Conservation (phyloP, 495 filamentous ascomycete species). For the Hyaloscypha finlandica region DNA sequence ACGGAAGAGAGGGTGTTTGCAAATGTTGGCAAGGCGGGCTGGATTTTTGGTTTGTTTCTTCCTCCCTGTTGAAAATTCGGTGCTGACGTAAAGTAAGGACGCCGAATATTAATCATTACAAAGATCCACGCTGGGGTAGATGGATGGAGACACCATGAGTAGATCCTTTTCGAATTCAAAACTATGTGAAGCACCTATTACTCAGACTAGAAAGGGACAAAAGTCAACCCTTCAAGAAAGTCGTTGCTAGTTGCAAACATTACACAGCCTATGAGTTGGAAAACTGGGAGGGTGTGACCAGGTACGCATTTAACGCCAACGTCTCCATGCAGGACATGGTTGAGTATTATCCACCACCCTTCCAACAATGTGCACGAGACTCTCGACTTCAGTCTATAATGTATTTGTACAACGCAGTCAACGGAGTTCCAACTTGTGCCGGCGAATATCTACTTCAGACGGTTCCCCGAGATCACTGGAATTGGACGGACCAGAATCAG, state of each 20-base stretch:
- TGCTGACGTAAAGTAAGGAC: not conserved
- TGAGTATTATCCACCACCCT: slow-evolving; percentile 54
- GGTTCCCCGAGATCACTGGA: slow-evolving; percentile 54
- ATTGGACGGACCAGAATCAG: slow-evolving; percentile 36
- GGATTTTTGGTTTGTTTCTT: not conserved
- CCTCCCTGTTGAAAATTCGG: no score
- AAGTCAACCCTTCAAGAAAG: slow-evolving; percentile 37
- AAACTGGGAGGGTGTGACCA: slow-evolving; percentile 36
- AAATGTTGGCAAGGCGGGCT: slow-evolving; percentile 8
- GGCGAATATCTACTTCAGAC: slow-evolving; percentile 57
- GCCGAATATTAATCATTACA: slow-evolving; percentile 17
- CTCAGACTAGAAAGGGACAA: slow-evolving; percentile 60
- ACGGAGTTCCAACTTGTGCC: slow-evolving; percentile 57
- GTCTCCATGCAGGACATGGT: slow-evolving; percentile 55
- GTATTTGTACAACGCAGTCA: slow-evolving; percentile 62
- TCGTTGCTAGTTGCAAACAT: slow-evolving; percentile 64
- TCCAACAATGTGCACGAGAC: slow-evolving; percentile 51
- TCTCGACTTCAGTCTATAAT: slow-evolving; percentile 56
- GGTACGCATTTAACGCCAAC: slow-evolving; percentile 55
- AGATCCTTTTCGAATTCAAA: slow-evolving; percentile 55
- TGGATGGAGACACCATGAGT: slow-evolving; percentile 63
- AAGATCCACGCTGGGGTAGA: slow-evolving; percentile 56
- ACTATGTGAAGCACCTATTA: slow-evolving; percentile 60
- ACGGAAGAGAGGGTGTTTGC: slow-evolving; percentile 8
- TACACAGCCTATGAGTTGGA: slow-evolving; percentile 67